These are phyloP conservation scores for Leucocoprinus birnbaumii DNA, from an alignment of 768 basidiomycete species.

Conservation along the genomic window DNA sequence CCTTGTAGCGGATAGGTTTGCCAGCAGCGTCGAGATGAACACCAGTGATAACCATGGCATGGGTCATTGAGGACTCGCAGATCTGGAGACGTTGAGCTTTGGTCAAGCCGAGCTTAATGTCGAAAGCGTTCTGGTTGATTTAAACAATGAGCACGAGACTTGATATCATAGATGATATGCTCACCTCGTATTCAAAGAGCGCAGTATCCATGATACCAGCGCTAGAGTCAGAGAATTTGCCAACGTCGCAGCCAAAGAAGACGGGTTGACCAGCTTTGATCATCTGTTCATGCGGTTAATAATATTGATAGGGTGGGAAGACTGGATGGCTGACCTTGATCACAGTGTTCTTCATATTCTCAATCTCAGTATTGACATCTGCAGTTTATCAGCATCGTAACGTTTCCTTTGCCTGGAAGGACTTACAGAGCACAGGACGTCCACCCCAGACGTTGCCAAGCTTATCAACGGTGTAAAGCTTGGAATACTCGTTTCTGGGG, in stretches of 20 bases:
- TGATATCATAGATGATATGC: slow-evolving; percentile 7
- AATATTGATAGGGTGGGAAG: not conserved
- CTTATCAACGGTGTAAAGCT: slow-evolving; percentile 88
- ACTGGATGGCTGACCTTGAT: slow-evolving; percentile 47
- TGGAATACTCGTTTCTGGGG: slow-evolving; percentile 80
- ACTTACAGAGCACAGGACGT: slow-evolving; percentile 77
- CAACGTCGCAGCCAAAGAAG: slow-evolving; percentile 97
- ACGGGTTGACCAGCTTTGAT: slow-evolving; percentile 87
- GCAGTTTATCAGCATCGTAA: slow-evolving; percentile 1
- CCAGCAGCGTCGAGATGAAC: slow-evolving; percentile 81
- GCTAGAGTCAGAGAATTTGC: slow-evolving; percentile 70
- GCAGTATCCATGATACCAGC: slow-evolving; percentile 86
- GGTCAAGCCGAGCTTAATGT: slow-evolving; percentile 73
- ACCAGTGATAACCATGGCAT: slow-evolving; percentile 92
- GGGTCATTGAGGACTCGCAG: slow-evolving; percentile 89
- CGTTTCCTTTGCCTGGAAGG: not conserved
- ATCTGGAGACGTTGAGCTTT: slow-evolving; percentile 85
- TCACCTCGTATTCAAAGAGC: slow-evolving; percentile 79
- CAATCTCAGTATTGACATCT: slow-evolving; percentile 90
- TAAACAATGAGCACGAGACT: not conserved
- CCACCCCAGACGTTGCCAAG: slow-evolving; percentile 93
- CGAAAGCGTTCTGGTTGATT: slow-evolving; percentile 64
- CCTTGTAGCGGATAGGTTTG: slow-evolving; percentile 86
- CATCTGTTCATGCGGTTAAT: slow-evolving; percentile 31
- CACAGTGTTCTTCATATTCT: slow-evolving; percentile 77